Evolutionary conservation across 169 alveolate genomes (phyloP).

Genomic region (Cystoisospora suis): DNA sequence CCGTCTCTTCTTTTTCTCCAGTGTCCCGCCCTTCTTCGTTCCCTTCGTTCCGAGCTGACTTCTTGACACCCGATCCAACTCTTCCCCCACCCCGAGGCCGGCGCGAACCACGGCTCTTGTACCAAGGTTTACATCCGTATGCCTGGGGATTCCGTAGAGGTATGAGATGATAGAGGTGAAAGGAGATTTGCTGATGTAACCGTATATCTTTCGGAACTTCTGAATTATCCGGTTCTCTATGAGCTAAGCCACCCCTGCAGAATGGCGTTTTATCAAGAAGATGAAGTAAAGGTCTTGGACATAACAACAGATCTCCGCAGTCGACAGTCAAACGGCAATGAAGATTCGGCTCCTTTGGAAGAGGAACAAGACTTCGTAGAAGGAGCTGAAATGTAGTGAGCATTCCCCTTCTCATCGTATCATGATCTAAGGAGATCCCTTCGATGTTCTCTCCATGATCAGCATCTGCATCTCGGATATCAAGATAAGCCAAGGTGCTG

Average conservation of each 20-base stretch:
- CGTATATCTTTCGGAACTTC: conserved; percentile 2
- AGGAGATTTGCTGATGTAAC: background rate
- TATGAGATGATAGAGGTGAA: background rate
- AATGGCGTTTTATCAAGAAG: conserved; percentile 7
- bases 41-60: background rate
- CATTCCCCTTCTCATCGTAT: no score
- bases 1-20: background rate
- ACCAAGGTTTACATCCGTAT: no score
- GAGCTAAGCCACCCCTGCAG: background rate
- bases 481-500: no score
- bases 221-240: conserved; percentile 38
- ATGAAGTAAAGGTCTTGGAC: conserved; percentile 22
- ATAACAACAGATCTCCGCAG: conserved; percentile 47
- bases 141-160: no score
- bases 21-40: background rate
- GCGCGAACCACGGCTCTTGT: background rate
- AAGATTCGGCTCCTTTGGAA: background rate
- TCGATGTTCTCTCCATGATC: no score
- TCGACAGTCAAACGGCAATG: conserved; percentile 35
- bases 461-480: no score
- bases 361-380: no score
- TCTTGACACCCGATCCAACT: background rate
- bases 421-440: no score
- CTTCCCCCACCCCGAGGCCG: background rate
- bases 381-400: no score